phyloP scores from a whole-genome alignment of 495 filamentous ascomycete species.

The Xanthoparmelia taractica region DNA sequence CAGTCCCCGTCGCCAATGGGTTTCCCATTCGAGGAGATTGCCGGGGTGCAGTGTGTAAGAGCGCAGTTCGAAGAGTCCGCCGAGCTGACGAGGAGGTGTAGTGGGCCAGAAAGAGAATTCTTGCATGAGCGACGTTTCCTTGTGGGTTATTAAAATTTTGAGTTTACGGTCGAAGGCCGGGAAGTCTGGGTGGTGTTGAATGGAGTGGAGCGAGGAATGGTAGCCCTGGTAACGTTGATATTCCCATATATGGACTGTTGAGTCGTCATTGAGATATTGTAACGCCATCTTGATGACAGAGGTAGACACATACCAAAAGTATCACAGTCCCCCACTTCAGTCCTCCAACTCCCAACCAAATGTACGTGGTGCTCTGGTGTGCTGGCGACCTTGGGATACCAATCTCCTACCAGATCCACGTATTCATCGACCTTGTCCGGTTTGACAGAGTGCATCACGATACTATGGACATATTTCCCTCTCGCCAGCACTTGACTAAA shows the following conservation, averaged over 20 bases:
- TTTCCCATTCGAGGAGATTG: slow-evolving; percentile 96
- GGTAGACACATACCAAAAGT: slow-evolving; percentile 70
- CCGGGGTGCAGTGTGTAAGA: slow-evolving; percentile 96
- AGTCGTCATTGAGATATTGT: not conserved
- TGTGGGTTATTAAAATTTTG: slow-evolving; percentile 68
- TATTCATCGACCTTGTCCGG: slow-evolving; percentile 95
- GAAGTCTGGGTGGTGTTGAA: slow-evolving; percentile 72
- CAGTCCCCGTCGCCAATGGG: slow-evolving; percentile 90
- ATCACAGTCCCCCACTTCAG: slow-evolving; percentile 95
- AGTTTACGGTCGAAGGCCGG: slow-evolving; percentile 73
- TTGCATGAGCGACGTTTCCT: slow-evolving; percentile 91
- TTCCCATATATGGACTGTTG: slow-evolving; percentile 94
- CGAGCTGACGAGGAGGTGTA: slow-evolving; percentile 77
- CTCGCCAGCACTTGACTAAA: slow-evolving; percentile 90
- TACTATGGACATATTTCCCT: slow-evolving; percentile 96
- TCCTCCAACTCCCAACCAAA: slow-evolving; percentile 95
- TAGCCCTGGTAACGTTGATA: slow-evolving; percentile 97
- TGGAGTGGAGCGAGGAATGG: slow-evolving; percentile 80
- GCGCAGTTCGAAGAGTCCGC: slow-evolving; percentile 90
- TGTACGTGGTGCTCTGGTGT: slow-evolving; percentile 83
- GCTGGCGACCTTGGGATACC: slow-evolving; percentile 82
- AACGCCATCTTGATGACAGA: not conserved
- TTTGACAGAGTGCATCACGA: slow-evolving; percentile 94
- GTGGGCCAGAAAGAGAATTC: slow-evolving; percentile 99
- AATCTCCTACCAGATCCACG: slow-evolving; percentile 78